phyloP scores from a whole-genome alignment of 1,284 basidiomycete species.

The Takashimella koratensis region DNA sequence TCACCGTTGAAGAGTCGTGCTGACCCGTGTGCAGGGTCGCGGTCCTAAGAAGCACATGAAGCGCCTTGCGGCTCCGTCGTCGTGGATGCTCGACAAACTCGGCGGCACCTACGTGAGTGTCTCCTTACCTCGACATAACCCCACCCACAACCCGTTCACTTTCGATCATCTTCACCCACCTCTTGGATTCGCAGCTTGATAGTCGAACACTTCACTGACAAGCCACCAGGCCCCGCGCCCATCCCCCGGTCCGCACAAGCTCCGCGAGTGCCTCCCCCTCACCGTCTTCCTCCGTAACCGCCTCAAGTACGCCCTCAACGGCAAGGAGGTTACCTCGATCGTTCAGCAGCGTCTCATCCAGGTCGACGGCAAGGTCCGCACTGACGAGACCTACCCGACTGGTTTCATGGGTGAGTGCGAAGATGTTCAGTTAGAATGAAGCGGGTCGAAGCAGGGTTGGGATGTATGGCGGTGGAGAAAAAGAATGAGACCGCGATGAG shows the following conservation, averaged over 20 bases:
- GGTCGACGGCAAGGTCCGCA: constrained; percentile 98
- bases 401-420: constrained; percentile 84
- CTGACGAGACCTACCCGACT: constrained; percentile 93
- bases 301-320: constrained; percentile 97
- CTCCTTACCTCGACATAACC: too few relatives aligned
- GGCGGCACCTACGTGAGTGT: constrained; percentile 94
- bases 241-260: constrained; percentile 97
- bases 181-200: too few relatives aligned
- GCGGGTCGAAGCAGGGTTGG: background rate
- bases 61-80: constrained; percentile 93
- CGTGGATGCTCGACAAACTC: constrained; percentile 99
- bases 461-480: background rate
- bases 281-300: constrained; percentile 97
- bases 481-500: too few relatives aligned
- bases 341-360: constrained; percentile 96
- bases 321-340: constrained; percentile 92
- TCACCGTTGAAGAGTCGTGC: too few relatives aligned
- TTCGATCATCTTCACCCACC: too few relatives aligned
- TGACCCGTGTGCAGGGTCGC: constrained; percentile 82
- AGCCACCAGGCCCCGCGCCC: constrained; percentile 73
- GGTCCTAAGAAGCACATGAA: constrained; percentile 99
- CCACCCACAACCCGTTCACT: too few relatives aligned
- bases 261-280: constrained; percentile 92
- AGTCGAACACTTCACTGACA: constrained; percentile 1
- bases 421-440: too few relatives aligned